Evolutionary conservation across 495 filamentous ascomycete species (phyloP).

Genomic region (Entonaema liquescens): DNA sequence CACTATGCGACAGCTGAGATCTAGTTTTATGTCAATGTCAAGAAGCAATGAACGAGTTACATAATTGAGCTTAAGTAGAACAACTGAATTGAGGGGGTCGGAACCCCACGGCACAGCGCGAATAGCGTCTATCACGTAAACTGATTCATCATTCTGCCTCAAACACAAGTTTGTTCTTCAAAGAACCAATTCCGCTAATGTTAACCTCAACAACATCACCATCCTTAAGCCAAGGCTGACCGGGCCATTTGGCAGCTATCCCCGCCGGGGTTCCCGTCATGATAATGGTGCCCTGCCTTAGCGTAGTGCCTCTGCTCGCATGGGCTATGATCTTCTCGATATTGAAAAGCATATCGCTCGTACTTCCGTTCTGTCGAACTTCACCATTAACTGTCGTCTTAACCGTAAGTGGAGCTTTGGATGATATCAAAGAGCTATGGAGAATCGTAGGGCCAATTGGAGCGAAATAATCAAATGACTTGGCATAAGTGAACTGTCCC

Average conservation of each 20-base stretch:
- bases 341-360: conserved; percentile 35
- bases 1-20: neutral
- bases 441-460: conserved; percentile 60
- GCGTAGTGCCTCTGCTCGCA: conserved; percentile 51
- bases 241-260: conserved; percentile 62
- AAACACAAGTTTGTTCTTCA: conserved; percentile 54
- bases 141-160: neutral
- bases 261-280: conserved; percentile 55
- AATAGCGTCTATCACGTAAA: neutral
- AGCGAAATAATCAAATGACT: conserved; percentile 52
- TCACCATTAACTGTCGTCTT: conserved; percentile 43
- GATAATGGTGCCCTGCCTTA: conserved; percentile 48
- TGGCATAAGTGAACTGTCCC: conserved; percentile 49
- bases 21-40: neutral
- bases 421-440: conserved; percentile 39
- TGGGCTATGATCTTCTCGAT: conserved; percentile 37
- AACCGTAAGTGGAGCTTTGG: conserved; percentile 19
- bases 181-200: conserved; percentile 45
- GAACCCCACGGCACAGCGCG: conserved; percentile 2
- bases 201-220: conserved; percentile 69
- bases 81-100: neutral
- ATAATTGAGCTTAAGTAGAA: conserved; percentile 1
- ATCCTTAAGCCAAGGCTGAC: conserved; percentile 63
- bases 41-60: neutral
- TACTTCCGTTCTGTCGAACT: conserved; percentile 36